A percentile compares a stretch with the other conserved stretches of the same genome.
phyloP scores from a whole-genome alignment of 495 filamentous ascomycete species.

The Corynascus novoguineensis region DNA sequence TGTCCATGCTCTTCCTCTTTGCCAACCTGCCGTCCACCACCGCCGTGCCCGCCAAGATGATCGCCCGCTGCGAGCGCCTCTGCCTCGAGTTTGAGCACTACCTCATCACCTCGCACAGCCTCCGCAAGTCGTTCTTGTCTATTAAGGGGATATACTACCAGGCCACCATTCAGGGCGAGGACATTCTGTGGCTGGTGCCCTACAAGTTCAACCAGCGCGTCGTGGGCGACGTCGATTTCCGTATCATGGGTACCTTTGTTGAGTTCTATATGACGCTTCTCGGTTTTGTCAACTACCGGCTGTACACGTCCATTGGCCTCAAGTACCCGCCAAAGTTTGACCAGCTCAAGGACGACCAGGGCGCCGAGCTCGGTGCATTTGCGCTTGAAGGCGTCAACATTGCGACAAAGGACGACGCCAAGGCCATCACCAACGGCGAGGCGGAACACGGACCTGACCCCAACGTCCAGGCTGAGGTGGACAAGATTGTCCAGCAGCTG shows the following conservation, averaged over 20 bases:
- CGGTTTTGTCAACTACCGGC: constrained; percentile 88
- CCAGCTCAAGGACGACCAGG: constrained; percentile 74
- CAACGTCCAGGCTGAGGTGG: constrained; percentile 50
- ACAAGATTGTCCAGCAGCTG: constrained; percentile 50
- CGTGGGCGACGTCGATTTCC: constrained; percentile 89
- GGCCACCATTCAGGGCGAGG: constrained; percentile 96
- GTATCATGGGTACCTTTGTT: constrained; percentile 98
- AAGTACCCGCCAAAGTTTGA: constrained; percentile 96
- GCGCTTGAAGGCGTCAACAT: constrained; percentile 66
- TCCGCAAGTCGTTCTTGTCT: constrained; percentile 92
- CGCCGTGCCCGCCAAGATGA: constrained; percentile 84
- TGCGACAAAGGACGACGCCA: constrained; percentile 43
- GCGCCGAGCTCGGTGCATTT: constrained; percentile 88
- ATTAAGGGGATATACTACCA: constrained; percentile 99
- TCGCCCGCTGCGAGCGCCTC: constrained; percentile 84
- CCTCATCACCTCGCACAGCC: constrained; percentile 79
- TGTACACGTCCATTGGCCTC: constrained; percentile 85
- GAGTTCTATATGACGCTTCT: constrained; percentile 97
- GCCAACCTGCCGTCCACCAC: constrained; percentile 87
- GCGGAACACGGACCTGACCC: constrained; percentile 42
- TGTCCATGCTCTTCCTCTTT: constrained; percentile 96
- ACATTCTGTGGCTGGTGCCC: constrained; percentile 93
- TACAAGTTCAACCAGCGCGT: constrained; percentile 94
- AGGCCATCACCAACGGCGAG: constrained; percentile 51
- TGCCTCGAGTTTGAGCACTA: constrained; percentile 96